These are phyloP conservation scores for Ceratocystis variospora DNA, from an alignment of 2,329 filamentous ascomycete genomes.

Conservation along the genomic window DNA sequence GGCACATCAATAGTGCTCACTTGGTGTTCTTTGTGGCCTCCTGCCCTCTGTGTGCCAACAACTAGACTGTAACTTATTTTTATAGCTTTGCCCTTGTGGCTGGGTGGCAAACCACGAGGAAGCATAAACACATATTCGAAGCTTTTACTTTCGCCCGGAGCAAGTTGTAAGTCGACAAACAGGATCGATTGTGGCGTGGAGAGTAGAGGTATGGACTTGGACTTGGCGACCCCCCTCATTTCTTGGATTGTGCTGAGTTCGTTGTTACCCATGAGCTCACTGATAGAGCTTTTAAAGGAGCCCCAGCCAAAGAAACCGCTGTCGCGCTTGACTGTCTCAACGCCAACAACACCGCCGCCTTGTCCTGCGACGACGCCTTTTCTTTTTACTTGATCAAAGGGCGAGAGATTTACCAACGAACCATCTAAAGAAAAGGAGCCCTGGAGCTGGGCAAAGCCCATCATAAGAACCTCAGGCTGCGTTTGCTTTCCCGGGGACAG, in stretches of 20 bases:
- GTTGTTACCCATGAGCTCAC: conserved; percentile 69
- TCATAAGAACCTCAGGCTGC: conserved; percentile 72
- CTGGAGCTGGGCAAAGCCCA: conserved; percentile 92
- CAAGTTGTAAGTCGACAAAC: conserved; percentile 82
- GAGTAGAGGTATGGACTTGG: conserved; percentile 78
- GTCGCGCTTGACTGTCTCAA: conserved; percentile 59
- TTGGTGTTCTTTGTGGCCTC: conserved; percentile 63
- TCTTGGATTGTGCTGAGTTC: conserved; percentile 91
- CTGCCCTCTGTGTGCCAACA: conserved; percentile 79
- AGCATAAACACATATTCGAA: conserved; percentile 80
- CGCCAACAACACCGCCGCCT: conserved; percentile 70
- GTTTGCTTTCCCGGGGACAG: conserved; percentile 28
- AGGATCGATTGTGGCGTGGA: conserved; percentile 90
- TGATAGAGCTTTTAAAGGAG: conserved; percentile 73
- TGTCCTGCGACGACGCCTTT: conserved; percentile 83
- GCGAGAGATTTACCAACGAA: conserved; percentile 73
- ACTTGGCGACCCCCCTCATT: conserved; percentile 77
- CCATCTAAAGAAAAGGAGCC: conserved; percentile 87
- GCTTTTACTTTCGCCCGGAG: conserved; percentile 73
- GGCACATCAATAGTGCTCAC: conserved; percentile 85
- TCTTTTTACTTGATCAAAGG: conserved; percentile 90
- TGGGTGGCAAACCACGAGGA: conserved; percentile 79
- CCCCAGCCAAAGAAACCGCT: conserved; percentile 79
- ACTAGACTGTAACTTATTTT: conserved; percentile 87
- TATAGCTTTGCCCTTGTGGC: conserved; percentile 79